Conservation (phyloP, 192 early-diverging fungal genomes). For the Mortierella antarctica region DNA sequence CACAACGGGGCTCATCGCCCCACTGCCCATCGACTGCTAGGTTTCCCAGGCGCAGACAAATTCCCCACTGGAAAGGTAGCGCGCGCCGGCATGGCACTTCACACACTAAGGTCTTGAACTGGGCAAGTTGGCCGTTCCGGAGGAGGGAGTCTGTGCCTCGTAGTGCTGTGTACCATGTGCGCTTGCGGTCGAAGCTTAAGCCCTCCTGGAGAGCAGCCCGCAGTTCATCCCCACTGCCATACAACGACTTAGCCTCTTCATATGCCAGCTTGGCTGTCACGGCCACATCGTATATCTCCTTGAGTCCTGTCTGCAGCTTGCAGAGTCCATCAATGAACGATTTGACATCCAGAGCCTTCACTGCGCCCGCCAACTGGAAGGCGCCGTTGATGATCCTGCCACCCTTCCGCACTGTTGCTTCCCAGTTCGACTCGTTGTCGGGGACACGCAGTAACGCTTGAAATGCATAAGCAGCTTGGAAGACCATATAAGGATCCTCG, state of each 20-base stretch:
- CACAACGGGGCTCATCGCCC: neutral
- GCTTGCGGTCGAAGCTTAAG: neutral
- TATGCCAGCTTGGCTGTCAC: neutral
- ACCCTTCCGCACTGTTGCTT: neutral
- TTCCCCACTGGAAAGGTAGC: neutral
- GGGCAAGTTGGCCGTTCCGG: neutral
- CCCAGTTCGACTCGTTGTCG: neutral
- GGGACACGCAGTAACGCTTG: constrained; percentile 2
- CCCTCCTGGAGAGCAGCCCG: neutral
- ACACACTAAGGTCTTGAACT: neutral
- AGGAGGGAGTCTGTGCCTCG: neutral
- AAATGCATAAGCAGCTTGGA: neutral
- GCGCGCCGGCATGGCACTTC: neutral
- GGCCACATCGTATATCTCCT: neutral
- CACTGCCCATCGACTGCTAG: neutral
- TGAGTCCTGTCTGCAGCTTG: neutral
- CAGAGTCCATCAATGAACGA: neutral
- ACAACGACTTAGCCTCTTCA: neutral
- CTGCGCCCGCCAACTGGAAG: neutral
- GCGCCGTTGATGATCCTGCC: neutral
- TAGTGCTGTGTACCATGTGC: constrained; percentile 3
- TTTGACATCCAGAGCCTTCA: neutral
- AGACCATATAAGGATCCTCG: neutral
- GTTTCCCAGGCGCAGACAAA: neutral
- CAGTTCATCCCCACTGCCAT: neutral